These are phyloP conservation scores for Pythium periplocum DNA, from an alignment of 352 stramenopile genomes.

Conservation along the genomic window DNA sequence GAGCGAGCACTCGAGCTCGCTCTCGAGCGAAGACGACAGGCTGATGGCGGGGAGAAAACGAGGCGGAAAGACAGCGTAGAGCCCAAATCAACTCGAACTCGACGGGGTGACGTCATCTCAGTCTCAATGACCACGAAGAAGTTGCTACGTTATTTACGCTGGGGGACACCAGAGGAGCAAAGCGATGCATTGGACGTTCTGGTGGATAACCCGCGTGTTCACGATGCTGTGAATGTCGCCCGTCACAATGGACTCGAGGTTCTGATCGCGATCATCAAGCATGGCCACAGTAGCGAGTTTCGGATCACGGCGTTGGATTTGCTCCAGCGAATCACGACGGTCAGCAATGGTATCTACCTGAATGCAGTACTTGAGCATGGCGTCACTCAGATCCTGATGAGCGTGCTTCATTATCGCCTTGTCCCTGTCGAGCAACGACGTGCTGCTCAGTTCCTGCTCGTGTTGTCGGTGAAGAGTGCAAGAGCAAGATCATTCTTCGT, in stretches of 20 bases:
- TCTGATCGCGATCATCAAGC: slow-evolving; percentile 17
- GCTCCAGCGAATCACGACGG: slow-evolving; percentile 16
- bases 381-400: slow-evolving; percentile 16
- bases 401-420: slow-evolving; percentile 16
- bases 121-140: slow-evolving; percentile 10
- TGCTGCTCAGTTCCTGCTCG: slow-evolving; percentile 15
- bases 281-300: slow-evolving; percentile 18
- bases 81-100: too few relatives aligned
- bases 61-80: too few relatives aligned
- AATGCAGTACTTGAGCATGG: slow-evolving; percentile 18
- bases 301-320: slow-evolving; percentile 15
- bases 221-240: slow-evolving; percentile 11
- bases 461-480: slow-evolving; percentile 10
- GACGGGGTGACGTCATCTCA: not conserved
- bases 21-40: slow-evolving; percentile 8
- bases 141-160: slow-evolving; percentile 12
- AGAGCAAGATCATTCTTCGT: slow-evolving; percentile 15
- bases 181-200: slow-evolving; percentile 6
- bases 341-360: slow-evolving; percentile 10
- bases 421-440: slow-evolving; percentile 14
- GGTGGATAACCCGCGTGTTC: slow-evolving; percentile 5
- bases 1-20: slow-evolving; percentile 11
- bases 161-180: slow-evolving; percentile 17
- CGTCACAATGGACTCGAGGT: slow-evolving; percentile 17
- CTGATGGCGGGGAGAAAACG: not conserved